Evolutionary conservation across 441 rosid species (phyloP).

Genomic region (Populus hybrid): DNA sequence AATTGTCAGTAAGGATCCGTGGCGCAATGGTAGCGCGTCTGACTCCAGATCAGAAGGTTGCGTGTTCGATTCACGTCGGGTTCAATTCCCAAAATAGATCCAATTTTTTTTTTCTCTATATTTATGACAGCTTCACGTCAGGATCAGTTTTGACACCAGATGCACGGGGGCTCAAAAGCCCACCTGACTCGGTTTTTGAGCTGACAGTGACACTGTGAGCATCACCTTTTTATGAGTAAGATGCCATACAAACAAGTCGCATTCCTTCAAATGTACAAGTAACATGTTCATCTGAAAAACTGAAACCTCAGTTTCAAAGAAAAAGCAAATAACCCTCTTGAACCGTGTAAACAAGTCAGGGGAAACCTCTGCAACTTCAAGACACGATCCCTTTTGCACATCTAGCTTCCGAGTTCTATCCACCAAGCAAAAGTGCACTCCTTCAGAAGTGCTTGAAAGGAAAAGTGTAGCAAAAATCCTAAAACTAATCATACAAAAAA

Average conservation of each 20-base stretch:
- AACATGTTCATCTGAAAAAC: neutral
- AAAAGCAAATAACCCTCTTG: no score
- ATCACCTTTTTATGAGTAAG: neutral
- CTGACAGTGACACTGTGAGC: neutral
- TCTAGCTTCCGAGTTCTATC: neutral
- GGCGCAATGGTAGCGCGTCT: conserved; percentile 99
- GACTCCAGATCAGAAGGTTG: conserved; percentile 99
- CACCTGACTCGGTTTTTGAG: no score
- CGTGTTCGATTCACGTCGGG: conserved; percentile 95
- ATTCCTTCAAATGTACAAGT: no score
- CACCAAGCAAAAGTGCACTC: no score
- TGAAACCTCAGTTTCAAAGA: neutral
- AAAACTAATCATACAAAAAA: no score
- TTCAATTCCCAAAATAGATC: conserved; percentile 30
- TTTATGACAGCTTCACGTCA: conserved; percentile 51
- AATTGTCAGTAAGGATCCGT: conserved; percentile 48
- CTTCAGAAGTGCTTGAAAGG: neutral
- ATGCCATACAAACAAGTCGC: no score
- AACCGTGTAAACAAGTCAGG: neutral
- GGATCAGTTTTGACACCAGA: neutral
- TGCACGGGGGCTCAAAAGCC: neutral
- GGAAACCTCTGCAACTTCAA: neutral
- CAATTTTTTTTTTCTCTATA: neutral
- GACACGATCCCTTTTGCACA: no score
- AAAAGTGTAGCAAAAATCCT: neutral